Evolutionary conservation across 805 yeast species (phyloP).

Genomic region (Maudiozyma turicensis): DNA sequence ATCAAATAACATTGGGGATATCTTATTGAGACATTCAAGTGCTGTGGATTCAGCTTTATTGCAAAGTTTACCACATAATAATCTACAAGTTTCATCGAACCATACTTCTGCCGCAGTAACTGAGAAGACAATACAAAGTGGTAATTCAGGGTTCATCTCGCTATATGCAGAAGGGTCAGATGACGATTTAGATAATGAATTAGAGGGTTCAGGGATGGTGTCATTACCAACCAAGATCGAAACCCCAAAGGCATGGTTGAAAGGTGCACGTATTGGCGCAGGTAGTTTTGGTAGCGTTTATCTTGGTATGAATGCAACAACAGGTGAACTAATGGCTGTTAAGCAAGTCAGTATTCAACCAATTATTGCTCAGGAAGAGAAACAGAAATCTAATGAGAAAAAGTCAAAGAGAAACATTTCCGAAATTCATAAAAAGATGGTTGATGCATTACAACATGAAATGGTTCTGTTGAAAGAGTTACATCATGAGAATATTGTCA

Average conservation of each 20-base stretch:
- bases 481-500: conserved; percentile 86
- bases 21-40: conserved; percentile 43
- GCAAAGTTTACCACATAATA: conserved; percentile 19
- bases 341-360: conserved; percentile 69
- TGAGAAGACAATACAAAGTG: conserved; percentile 6
- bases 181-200: conserved; percentile 14
- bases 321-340: conserved; percentile 96
- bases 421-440: conserved; percentile 42
- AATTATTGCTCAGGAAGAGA: conserved; percentile 8
- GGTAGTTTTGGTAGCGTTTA: conserved; percentile 94
- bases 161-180: conserved; percentile 2
- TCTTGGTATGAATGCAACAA: conserved; percentile 80
- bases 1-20: conserved; percentile 53
- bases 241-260: conserved; percentile 79
- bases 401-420: conserved; percentile 15
- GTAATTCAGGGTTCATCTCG: background rate
- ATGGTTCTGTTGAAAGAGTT: conserved; percentile 67
- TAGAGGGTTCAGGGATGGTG: conserved; percentile 31
- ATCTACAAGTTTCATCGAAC: background rate
- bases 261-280: conserved; percentile 87
- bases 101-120: conserved; percentile 18
- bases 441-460: conserved; percentile 75
- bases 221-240: conserved; percentile 26
- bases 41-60: conserved; percentile 43
- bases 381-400: conserved; percentile 9